Evolutionary conservation across 352 stramenopile species (phyloP).

Genomic region (Thraustochytrium striatum): DNA sequence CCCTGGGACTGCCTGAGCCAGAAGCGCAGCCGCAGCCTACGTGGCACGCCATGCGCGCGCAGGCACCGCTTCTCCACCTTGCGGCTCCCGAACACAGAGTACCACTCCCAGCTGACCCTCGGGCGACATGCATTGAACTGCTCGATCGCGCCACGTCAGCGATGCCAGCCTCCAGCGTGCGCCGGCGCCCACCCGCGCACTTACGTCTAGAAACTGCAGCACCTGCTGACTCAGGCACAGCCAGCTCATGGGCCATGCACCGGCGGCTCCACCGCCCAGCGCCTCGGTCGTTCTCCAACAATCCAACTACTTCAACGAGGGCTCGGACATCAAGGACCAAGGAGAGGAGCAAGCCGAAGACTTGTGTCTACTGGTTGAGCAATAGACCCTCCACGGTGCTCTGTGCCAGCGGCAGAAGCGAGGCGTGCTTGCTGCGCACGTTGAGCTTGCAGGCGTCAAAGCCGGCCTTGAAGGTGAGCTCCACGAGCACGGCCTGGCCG

Average conservation of each 20-base stretch:
- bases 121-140: constrained; percentile 31
- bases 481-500: background rate
- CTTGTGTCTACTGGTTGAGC: background rate
- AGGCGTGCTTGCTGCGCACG: background rate
- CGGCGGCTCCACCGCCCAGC: too few relatives aligned
- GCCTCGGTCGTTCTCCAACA: too few relatives aligned
- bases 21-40: background rate
- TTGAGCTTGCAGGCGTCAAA: constrained; percentile 35
- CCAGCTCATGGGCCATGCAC: too few relatives aligned
- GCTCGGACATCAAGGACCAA: too few relatives aligned
- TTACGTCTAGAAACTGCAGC: constrained; percentile 8
- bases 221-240: constrained; percentile 13
- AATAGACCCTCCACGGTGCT: constrained; percentile 11
- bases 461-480: constrained; percentile 43
- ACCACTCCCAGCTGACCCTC: constrained; percentile 33
- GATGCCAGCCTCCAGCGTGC: background rate
- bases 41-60: constrained; percentile 1
- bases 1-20: constrained; percentile 16
- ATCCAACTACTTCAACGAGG: too few relatives aligned
- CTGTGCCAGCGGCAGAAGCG: constrained; percentile 22
- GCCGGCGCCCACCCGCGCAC: background rate
- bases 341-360: too few relatives aligned
- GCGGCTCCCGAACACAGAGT: constrained; percentile 5
- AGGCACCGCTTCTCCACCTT: constrained; percentile 32
- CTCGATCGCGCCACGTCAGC: too few relatives aligned